Evolutionary conservation across 257 asterid species (phyloP).

Genomic region (Forsythia suspensa): DNA sequence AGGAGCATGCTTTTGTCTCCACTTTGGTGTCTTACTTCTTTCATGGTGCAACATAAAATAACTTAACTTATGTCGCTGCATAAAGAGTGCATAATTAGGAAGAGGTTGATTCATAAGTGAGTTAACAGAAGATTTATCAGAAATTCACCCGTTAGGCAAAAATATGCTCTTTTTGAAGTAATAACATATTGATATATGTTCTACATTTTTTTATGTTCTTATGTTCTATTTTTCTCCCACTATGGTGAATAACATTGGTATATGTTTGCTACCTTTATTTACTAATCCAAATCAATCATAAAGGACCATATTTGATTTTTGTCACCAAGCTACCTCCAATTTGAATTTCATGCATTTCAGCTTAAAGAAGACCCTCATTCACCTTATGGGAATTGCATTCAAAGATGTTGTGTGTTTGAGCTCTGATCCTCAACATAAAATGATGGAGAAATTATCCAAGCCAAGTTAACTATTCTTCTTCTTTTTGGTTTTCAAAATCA

Average conservation of each 20-base stretch:
- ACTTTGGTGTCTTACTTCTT: neutral
- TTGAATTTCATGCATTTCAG: constrained; percentile 38
- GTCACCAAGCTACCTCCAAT: neutral
- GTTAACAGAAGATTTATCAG: neutral
- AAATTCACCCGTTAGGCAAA: neutral
- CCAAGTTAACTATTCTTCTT: constrained; percentile 35
- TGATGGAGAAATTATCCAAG: constrained; percentile 48
- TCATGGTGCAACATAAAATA: neutral
- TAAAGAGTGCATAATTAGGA: neutral
- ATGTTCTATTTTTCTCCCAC: too few relatives aligned
- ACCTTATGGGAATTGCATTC: constrained; percentile 26
- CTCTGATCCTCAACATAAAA: constrained; percentile 37
- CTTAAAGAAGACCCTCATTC: constrained; percentile 44
- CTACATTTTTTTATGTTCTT: too few relatives aligned
- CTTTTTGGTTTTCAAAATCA: neutral
- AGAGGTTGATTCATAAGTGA: neutral
- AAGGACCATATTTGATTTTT: neutral
- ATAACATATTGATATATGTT: neutral
- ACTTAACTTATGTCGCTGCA: neutral
- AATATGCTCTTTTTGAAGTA: neutral
- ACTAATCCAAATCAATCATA: neutral
- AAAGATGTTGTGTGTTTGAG: constrained; percentile 53
- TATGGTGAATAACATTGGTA: too few relatives aligned
- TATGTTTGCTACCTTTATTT: neutral
- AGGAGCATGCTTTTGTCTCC: neutral